Base-by-base conservation (phyloP, 495 filamentous ascomycete genomes). In the Aspergillus nidulans region DNA sequence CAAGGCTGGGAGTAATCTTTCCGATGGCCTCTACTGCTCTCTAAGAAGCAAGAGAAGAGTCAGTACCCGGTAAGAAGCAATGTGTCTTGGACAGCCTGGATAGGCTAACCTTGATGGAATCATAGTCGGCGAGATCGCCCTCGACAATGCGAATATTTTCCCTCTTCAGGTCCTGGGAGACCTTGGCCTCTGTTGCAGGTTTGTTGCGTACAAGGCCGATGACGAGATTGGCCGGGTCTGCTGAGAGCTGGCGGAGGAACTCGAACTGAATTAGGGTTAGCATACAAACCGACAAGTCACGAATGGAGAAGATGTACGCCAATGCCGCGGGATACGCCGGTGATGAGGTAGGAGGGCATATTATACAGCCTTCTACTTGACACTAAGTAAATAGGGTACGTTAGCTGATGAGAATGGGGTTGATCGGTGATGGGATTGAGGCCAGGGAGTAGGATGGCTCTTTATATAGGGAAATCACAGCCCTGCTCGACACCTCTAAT, bases 161-260 rank as follows among this genome's bases (percentile, higher is more conserved):
- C 13, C 23, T n/a, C 41, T 42, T 16, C 18, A 54, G 42, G 24
- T 54, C 42, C 6, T 47, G 8, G 28, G 42, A n/a, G 28, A 47
- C 41, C 9, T 42, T 42, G 19, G 21, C 45, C 16, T 54, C 52
- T 6, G 52, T 47, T 26, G 26, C 41, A 5, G 28, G 2, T 12
- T 54, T 54, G 42, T 54, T 54, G 52, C 52, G 52, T 19, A 54
- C 52, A 9, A 54, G 26, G 30, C 18, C 52, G 42, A 54, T 54
- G 41, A 54, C 52, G 10, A 42, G 45, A 30, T 54, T 54, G 42
- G 41, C 25, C 4, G 36, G 36, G 52, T 46, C 45, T 4, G 19
- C 32, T 41, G 52, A 54, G 52, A 54, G 41, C 41, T 46, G 45
- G 52, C 25, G 6, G 52, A 54, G 52, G 52, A 54, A 54, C 26